Conservation (phyloP, 2,329 filamentous ascomycete genomes). For the Tolypocladium tundrense region DNA sequence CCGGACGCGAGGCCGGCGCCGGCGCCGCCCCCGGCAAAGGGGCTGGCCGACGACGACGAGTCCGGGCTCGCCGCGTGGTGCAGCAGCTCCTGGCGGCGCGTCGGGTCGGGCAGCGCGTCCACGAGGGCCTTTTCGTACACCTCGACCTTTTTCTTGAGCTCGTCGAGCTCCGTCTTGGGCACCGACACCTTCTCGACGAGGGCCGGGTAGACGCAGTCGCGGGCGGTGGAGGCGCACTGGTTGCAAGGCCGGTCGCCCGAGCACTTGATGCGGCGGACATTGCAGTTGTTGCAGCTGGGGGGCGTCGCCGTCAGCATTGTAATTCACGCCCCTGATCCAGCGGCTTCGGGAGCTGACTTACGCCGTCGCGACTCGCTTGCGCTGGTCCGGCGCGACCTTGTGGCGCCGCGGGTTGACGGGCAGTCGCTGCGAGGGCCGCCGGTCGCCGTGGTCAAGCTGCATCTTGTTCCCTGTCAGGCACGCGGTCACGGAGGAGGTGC, state of each 20-base stretch:
- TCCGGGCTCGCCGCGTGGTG: constrained; percentile 12
- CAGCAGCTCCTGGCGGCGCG: constrained; percentile 22
- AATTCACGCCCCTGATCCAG: no score
- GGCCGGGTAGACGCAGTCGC: constrained; percentile 38
- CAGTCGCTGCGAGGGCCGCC: constrained; percentile 24
- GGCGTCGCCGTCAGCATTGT: not conserved
- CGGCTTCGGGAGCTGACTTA: constrained; percentile 12
- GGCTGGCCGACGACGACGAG: constrained; percentile 11
- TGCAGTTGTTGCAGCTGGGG: constrained; percentile 40
- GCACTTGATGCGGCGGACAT: constrained; percentile 41
- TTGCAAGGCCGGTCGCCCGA: constrained; percentile 37
- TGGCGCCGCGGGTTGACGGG: constrained; percentile 40
- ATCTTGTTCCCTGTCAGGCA: constrained; percentile 7
- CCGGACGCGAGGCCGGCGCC: not conserved
- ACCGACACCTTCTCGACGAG: constrained; percentile 32
- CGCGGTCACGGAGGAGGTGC: not conserved
- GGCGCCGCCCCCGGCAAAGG: constrained; percentile 2
- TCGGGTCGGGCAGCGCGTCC: constrained; percentile 24
- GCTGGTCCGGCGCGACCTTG: constrained; percentile 34
- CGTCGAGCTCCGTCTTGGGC: constrained; percentile 29
- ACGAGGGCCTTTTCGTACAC: constrained; percentile 29
- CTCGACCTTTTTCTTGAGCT: constrained; percentile 26
- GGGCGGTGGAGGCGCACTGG: constrained; percentile 30
- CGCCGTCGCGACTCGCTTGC: constrained; percentile 40
- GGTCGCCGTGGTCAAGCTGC: constrained; percentile 15